These are phyloP conservation scores for Wickerhamomyces sp. DNA, from an alignment of 1,139 yeast species.

Conservation along the genomic window DNA sequence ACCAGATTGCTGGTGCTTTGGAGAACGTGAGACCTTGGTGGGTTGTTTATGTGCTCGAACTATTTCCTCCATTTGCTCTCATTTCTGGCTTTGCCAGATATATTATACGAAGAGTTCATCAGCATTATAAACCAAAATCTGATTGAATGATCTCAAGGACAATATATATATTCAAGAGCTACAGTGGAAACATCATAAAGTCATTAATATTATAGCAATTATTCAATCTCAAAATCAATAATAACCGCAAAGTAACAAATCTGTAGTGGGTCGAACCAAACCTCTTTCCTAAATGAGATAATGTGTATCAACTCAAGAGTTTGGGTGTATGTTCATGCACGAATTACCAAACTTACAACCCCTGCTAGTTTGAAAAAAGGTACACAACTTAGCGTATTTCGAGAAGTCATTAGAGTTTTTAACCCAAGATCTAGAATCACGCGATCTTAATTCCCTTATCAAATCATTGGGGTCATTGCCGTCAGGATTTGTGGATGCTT, in stretches of 20 bases:
- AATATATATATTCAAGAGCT: too few relatives aligned
- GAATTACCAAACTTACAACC: conserved; percentile 4
- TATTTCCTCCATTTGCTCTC: conserved; percentile 57
- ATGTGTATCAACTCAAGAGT: too few relatives aligned
- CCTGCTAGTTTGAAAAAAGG: not conserved
- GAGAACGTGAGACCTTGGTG: conserved; percentile 42
- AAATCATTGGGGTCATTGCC: too few relatives aligned
- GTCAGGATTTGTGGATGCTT: not conserved
- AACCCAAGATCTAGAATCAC: conserved; percentile 7
- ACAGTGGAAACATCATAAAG: too few relatives aligned
- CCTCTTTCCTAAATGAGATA: too few relatives aligned
- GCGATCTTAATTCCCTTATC: conserved; percentile 1
- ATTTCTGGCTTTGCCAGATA: conserved; percentile 43
- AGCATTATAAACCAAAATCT: not conserved
- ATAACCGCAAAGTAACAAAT: too few relatives aligned
- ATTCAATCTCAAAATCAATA: too few relatives aligned
- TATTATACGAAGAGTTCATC: conserved; percentile 8
- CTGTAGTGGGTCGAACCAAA: too few relatives aligned
- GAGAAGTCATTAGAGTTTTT: not conserved
- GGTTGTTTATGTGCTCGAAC: conserved; percentile 35
- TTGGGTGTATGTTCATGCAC: conserved; percentile 9
- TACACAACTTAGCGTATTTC: conserved; percentile 1
- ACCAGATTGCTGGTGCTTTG: conserved; percentile 44
- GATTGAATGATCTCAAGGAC: conserved; percentile 3
- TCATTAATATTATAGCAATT: too few relatives aligned